phyloP scores from a whole-genome alignment of 2,329 filamentous ascomycete genomes.

The Hypoxylon sp. region DNA sequence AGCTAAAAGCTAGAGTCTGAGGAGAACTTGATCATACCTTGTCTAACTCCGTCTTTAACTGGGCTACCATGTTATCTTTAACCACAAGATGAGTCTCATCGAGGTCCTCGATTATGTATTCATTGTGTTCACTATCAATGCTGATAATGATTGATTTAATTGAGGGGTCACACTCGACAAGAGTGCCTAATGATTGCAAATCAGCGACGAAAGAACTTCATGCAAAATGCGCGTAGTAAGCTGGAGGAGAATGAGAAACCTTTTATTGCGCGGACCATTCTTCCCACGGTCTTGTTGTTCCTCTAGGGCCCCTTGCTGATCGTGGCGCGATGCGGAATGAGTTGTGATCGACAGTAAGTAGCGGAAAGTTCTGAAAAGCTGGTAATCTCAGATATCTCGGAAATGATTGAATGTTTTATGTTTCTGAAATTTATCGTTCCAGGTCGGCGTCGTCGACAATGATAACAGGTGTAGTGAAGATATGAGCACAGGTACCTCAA shows the following conservation, averaged over 20 bases:
- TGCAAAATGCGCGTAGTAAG: slow-evolving; percentile 4
- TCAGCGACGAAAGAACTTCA: slow-evolving; percentile 12
- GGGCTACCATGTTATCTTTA: slow-evolving; percentile 77
- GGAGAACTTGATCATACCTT: slow-evolving; percentile 62
- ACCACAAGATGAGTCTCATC: slow-evolving; percentile 82
- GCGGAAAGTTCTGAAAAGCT: background rate
- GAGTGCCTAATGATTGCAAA: slow-evolving; percentile 65
- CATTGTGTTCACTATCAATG: slow-evolving; percentile 77
- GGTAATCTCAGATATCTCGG: background rate
- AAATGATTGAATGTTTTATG: background rate
- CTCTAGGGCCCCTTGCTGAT: background rate
- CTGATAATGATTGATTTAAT: slow-evolving; percentile 88
- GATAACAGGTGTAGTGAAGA: background rate
- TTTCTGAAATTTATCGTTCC: background rate
- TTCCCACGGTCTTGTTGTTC: slow-evolving; percentile 28
- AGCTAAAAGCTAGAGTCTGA: slow-evolving; percentile 5
- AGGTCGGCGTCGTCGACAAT: background rate
- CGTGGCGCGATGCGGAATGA: background rate
- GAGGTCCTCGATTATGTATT: slow-evolving; percentile 83
- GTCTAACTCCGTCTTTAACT: slow-evolving; percentile 77
- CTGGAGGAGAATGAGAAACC: slow-evolving; percentile 35
- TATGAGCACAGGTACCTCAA: background rate
- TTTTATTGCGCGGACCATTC: slow-evolving; percentile 50
- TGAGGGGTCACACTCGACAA: slow-evolving; percentile 86
- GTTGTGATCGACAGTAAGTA: background rate